These are phyloP conservation scores for Xerocomus amazonicus DNA, from an alignment of 1,284 basidiomycete genomes.

Conservation along the genomic window DNA sequence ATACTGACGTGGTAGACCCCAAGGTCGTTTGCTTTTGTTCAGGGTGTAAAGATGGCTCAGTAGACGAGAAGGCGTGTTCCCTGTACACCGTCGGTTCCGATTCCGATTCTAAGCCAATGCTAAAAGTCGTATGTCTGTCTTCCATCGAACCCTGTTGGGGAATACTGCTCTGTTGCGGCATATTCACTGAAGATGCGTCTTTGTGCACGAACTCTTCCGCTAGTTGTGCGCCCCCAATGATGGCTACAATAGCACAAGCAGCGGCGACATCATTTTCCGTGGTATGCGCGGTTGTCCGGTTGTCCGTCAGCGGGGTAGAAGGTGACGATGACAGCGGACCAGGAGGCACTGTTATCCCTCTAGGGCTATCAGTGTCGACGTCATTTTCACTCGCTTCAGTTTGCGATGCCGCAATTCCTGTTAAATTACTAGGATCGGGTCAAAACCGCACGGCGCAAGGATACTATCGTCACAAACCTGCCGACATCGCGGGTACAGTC, in stretches of 20 bases:
- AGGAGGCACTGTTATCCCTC: background rate
- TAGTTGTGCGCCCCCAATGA: background rate
- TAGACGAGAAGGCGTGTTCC: background rate
- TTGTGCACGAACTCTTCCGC: background rate
- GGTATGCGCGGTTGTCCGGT: background rate
- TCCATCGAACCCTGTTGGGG: background rate
- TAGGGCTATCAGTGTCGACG: background rate
- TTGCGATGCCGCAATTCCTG: background rate
- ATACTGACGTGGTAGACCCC: background rate
- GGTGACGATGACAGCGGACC: background rate
- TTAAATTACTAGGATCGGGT: slow-evolving; percentile 2
- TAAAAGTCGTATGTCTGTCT: background rate
- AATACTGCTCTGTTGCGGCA: background rate
- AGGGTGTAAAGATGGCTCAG: background rate
- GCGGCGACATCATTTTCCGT: background rate
- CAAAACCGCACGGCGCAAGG: background rate
- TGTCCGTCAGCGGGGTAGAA: background rate
- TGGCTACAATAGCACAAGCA: background rate
- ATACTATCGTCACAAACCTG: slow-evolving; percentile 5
- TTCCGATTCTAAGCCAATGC: background rate
- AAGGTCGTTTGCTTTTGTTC: background rate
- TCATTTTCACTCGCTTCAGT: background rate
- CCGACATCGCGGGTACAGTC: background rate
- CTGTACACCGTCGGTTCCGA: background rate
- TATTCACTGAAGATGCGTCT: background rate